These are phyloP conservation scores for Oryza punctata DNA, from an alignment of 176 grass and related monocot genomes.

Conservation along the genomic window DNA sequence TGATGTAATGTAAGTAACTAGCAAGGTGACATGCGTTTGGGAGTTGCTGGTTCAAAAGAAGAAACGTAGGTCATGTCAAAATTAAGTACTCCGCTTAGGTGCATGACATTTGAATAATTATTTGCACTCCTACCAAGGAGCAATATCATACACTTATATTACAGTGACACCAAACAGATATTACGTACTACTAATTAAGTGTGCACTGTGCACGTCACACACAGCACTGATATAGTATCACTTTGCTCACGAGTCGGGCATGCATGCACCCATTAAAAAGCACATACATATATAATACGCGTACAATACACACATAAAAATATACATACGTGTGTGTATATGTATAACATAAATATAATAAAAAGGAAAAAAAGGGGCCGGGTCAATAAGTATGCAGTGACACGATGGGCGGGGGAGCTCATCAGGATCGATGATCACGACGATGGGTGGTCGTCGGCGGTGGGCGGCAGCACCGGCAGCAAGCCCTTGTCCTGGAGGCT, in stretches of 20 bases:
- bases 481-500: constrained; percentile 62
- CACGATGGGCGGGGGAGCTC: neutral
- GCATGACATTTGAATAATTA: neutral
- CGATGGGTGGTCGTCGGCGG: neutral
- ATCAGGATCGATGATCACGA: neutral
- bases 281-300: neutral
- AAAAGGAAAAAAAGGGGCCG: too few species aligned
- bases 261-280: constrained; percentile 25
- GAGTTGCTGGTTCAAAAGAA: neutral
- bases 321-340: neutral
- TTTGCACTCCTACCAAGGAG: neutral
- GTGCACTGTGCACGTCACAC: constrained; percentile 26
- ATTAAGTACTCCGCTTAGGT: neutral
- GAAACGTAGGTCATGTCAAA: neutral
- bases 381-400: too few species aligned
- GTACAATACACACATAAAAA: neutral
- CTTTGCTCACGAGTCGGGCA: neutral
- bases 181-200: neutral
- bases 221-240: neutral
- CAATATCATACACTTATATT: neutral
- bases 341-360: too few species aligned
- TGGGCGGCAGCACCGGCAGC: constrained; percentile 38
- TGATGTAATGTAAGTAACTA: too few species aligned
- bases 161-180: constrained; percentile 13
- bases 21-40: neutral